phyloP scores from a whole-genome alignment of 23 red algal genomes.

The Agarophyton chilense region DNA sequence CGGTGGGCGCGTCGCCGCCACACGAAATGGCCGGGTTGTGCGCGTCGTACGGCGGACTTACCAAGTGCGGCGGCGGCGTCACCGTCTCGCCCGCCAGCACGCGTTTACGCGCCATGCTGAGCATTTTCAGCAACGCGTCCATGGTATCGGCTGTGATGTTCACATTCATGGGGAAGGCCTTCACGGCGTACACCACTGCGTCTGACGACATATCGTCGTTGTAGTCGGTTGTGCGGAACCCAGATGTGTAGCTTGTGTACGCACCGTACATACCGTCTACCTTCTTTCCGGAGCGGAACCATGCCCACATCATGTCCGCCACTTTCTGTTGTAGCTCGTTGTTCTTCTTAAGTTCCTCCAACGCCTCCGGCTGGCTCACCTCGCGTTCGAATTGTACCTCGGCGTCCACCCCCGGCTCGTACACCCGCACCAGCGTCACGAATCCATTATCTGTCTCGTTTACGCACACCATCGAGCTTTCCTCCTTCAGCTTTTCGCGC shows the following conservation, averaged over 20 bases:
- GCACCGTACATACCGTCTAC: conserved; percentile 32
- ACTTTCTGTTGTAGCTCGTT: conserved; percentile 42
- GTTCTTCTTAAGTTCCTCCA: conserved; percentile 1
- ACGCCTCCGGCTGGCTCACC: neutral
- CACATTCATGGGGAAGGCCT: conserved; percentile 68
- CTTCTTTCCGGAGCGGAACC: conserved; percentile 14
- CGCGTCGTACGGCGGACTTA: conserved; percentile 7
- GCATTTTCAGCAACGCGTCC: conserved; percentile 8
- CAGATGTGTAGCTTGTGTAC: conserved; percentile 48
- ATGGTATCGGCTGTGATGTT: conserved; percentile 40
- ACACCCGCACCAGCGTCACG: conserved; percentile 60
- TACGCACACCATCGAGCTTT: conserved; percentile 23
- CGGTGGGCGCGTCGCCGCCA: neutral
- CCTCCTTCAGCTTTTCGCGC: neutral
- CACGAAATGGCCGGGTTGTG: neutral
- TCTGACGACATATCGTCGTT: conserved; percentile 29
- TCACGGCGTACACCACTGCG: conserved; percentile 40
- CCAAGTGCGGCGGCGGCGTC: neutral
- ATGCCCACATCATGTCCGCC: conserved; percentile 53
- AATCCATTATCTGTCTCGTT: conserved; percentile 41
- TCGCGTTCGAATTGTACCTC: conserved; percentile 33
- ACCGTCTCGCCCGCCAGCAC: neutral
- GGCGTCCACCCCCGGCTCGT: conserved; percentile 20
- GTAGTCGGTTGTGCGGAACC: conserved; percentile 57
- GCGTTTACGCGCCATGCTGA: neutral